Evolutionary conservation across 2,329 filamentous ascomycete species (phyloP), one percentile per base, ranked within the genome.

Genomic region (Pseudogymnoascus sp.): DNA sequence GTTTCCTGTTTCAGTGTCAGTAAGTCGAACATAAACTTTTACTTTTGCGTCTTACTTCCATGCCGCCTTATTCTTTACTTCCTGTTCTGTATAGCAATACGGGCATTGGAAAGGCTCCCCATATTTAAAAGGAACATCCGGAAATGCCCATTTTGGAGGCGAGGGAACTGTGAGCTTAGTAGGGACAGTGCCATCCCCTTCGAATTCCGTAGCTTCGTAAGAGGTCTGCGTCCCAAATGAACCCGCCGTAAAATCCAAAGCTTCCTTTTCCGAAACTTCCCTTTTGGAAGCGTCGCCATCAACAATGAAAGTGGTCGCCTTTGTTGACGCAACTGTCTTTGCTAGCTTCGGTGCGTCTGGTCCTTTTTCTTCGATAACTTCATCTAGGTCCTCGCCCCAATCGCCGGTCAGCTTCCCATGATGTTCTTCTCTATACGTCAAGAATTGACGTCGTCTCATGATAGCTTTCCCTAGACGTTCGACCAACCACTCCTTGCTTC

Each of bases 351-450:
- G 21, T 12, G 59, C 36, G 8, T 66, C 53, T 18, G 56, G 38
- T 40, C 37, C 60, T 3, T 60, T 46, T 21, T 61, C 61, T 34
- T 18, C n/a, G n/a, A 40, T 7, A 42, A 16, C 16, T 16, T 66
- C 63, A 14, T 67, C 36, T 40, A 43, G 42, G 18, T 40, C n/a
- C 16, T 53, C 49, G 18, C 65, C 65, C 64, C 66, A 68, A 38
- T 68, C 65, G 31, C 62, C 60, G 0, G 67, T 56, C 0, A 70
- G 23, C 16, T 67, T 72, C 34, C 62, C 64, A 46, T 69, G 64
- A 49, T 74, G 73, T 3, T 73, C 69, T 18, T 69, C 62, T 11
- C 69, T 68, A 62, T 75, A 75, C 14, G 65, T 68, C 18, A 74
- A 61, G 36, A 68, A 74, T 36, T 73, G 69, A 7, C 73, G 66